Conservation (phyloP, 805 yeast genomes). For the Candida glaebosa region DNA sequence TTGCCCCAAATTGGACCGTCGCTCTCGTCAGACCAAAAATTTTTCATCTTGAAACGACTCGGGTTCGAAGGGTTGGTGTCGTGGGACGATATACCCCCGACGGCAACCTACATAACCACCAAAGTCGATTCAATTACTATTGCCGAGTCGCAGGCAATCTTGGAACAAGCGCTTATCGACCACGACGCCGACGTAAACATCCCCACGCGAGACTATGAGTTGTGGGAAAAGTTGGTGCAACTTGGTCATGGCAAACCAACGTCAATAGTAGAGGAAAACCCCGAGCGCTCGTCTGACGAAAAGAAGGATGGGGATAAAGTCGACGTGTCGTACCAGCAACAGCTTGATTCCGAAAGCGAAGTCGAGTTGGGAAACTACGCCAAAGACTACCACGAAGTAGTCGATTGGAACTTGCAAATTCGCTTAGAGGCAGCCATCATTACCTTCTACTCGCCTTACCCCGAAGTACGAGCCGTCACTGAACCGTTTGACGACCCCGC, state of each 20-base stretch:
- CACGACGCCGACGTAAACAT: slow-evolving; percentile 33
- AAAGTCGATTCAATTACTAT: slow-evolving; percentile 21
- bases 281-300: not conserved
- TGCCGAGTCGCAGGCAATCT: slow-evolving; percentile 23
- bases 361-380: slow-evolving; percentile 3
- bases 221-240: slow-evolving; percentile 18
- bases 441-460: slow-evolving; percentile 29
- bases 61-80: slow-evolving; percentile 21
- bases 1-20: slow-evolving; percentile 20
- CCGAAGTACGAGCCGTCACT: slow-evolving; percentile 28
- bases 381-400: slow-evolving; percentile 5
- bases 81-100: slow-evolving; percentile 28
- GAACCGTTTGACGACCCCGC: slow-evolving; percentile 35
- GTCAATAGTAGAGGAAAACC: not conserved
- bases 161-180: slow-evolving; percentile 25
- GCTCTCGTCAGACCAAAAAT: slow-evolving; percentile 24
- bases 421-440: slow-evolving; percentile 41
- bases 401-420: slow-evolving; percentile 20
- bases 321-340: not conserved
- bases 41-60: slow-evolving; percentile 24
- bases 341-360: not conserved
- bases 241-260: not conserved
- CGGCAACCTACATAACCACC: slow-evolving; percentile 27
- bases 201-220: slow-evolving; percentile 24
- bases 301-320: slow-evolving; percentile 1